Base-by-base conservation (phyloP, 106 monocot genomes). In the Chionographis japonica region DNA sequence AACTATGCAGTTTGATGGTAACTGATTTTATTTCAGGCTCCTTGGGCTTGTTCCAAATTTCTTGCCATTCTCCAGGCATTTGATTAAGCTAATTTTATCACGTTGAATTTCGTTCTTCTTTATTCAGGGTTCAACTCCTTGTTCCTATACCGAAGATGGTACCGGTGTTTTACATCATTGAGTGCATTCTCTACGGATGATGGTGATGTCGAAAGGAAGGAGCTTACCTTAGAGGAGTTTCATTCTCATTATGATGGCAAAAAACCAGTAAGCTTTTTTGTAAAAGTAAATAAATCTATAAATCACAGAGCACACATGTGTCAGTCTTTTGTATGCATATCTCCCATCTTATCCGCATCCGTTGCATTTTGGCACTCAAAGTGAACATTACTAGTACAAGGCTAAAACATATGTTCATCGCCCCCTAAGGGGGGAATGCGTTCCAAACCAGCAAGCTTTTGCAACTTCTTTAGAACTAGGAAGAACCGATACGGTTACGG, bases 111-210 rank as follows among this genome's bases (percentile, higher is more conserved):
- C 54, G 54, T 19, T 70, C 67, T 58, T 50, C n/a, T 71, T 63
- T 63, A 37, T 81, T 37, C 83, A 98, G 97, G 97, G 64, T 98
- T 98, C 77, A 73, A 78, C 55, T 98, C 97, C 2, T 72, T 90
- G 42, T 90, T 78, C 65, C 79, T 98, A 42, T 90, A 90, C 69
- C 75, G 74, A 71, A 92, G 97, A 87, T 98, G 92, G 92, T 98
- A 98, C 67, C 84, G 97, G 59, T 65, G 89, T 70, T 84, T 84
- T 81, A 90, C 97, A 4, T 69, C 81, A 68, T 79, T 98, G 62
- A 66, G 63, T 79, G 50, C 69, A 27, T 98, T 89, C 64, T 61
- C 71, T 54, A 73, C 80, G 2, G 89, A 92, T 56, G 67, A n/a
- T 61, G 82, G 78, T 68, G 60, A 50, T 54, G 4, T 98, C 0